A percentile compares a stretch with the other conserved stretches of the same genome.
These are phyloP conservation scores for Forsythia viridissima DNA, from an alignment of 257 asterid genomes.

Conservation along the genomic window DNA sequence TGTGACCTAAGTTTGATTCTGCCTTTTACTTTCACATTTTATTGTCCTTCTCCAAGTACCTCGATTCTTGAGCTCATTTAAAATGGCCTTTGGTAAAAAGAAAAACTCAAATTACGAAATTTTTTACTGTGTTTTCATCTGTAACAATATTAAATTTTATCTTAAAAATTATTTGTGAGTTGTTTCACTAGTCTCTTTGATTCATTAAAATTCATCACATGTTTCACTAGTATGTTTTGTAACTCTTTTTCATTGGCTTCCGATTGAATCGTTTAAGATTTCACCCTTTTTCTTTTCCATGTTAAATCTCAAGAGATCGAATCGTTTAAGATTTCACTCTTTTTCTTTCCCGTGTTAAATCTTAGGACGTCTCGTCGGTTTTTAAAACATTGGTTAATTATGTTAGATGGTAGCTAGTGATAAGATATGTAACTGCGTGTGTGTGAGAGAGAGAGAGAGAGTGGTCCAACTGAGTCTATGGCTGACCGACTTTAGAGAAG, in stretches of 20 bases:
- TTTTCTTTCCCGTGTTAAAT: background rate
- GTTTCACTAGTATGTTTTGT: no score
- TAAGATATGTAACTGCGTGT: background rate
- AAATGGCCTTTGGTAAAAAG: background rate
- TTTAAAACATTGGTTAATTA: background rate
- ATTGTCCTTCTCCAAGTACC: background rate
- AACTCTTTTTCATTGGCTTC: no score
- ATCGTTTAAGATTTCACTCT: background rate
- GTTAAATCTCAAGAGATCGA: background rate
- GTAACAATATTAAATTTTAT: no score
- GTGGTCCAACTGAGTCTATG: slow-evolving; percentile 83
- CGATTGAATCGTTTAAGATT: background rate
- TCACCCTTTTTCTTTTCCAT: background rate
- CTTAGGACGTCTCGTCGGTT: background rate
- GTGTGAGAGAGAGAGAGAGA: slow-evolving; percentile 18
- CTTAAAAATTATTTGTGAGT: no score
- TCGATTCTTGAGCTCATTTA: background rate
- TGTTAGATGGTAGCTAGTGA: background rate
- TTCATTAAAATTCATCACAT: no score
- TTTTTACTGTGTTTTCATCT: no score
- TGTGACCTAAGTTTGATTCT: slow-evolving; percentile 40
- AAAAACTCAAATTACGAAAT: no score
- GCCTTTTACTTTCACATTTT: slow-evolving; percentile 17
- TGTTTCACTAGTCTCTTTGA: no score
- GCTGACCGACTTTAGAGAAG: slow-evolving; percentile 71